These are phyloP conservation scores for Codiaeum variegatum DNA, from an alignment of 441 rosid species.

Conservation along the genomic window DNA sequence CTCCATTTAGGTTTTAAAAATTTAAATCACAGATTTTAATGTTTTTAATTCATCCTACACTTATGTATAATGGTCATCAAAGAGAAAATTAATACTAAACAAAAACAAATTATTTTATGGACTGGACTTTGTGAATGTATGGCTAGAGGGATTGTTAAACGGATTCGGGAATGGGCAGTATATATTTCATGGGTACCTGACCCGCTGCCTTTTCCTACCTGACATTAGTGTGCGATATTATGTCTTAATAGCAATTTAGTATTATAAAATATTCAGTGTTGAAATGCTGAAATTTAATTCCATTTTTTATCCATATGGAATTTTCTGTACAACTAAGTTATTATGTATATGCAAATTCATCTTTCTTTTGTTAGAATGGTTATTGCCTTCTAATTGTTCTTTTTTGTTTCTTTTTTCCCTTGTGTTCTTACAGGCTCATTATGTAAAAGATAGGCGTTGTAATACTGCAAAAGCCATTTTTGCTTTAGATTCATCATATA, in stretches of 20 bases:
- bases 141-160: too few relatives aligned
- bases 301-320: neutral
- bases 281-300: neutral
- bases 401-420: slow-evolving; percentile 1
- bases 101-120: too few relatives aligned
- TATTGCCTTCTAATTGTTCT: slow-evolving; percentile 5
- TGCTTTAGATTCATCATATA: slow-evolving; percentile 71
- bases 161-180: too few relatives aligned
- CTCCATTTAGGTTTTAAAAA: too few relatives aligned
- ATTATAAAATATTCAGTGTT: neutral
- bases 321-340: neutral
- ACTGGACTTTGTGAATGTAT: too few relatives aligned
- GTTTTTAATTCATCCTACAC: too few relatives aligned
- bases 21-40: too few relatives aligned
- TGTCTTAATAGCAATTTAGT: neutral
- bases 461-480: slow-evolving; percentile 91
- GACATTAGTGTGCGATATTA: neutral
- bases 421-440: slow-evolving; percentile 63
- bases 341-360: neutral
- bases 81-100: too few relatives aligned
- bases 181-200: too few relatives aligned
- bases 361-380: neutral
- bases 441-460: slow-evolving; percentile 78
- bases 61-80: too few relatives aligned
- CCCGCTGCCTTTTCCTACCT: too few relatives aligned